phyloP scores from a whole-genome alignment of 441 rosid genomes.

The Aquilaria agallochum region DNA sequence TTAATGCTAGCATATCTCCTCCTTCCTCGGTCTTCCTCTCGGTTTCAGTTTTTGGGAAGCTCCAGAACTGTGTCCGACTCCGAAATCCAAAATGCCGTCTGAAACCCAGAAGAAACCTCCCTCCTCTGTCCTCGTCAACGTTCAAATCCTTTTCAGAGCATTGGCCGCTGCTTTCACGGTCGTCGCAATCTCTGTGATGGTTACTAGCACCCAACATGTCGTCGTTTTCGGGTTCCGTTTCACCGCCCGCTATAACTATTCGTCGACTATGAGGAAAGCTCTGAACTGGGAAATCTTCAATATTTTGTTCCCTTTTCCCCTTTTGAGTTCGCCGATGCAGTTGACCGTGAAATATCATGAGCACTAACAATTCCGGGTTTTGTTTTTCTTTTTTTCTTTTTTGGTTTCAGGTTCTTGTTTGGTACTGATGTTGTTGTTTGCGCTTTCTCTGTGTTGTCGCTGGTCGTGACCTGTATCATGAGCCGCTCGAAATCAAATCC shows the following conservation, averaged over 20 bases:
- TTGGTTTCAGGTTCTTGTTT: conserved; percentile 40
- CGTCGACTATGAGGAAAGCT: conserved; percentile 42
- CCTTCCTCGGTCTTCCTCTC: too few relatives aligned
- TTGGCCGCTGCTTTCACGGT: conserved; percentile 35
- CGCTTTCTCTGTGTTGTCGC: conserved; percentile 35
- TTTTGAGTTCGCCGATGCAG: not conserved
- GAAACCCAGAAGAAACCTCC: too few relatives aligned
- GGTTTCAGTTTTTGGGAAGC: too few relatives aligned
- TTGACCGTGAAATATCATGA: not conserved
- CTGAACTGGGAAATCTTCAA: not conserved
- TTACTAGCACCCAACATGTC: conserved; percentile 28
- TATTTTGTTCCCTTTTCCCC: not conserved
- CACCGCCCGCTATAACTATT: conserved; percentile 31
- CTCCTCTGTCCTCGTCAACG: conserved; percentile 9
- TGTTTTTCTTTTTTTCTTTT: not conserved
- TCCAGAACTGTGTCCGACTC: too few relatives aligned
- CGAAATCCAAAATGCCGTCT: too few relatives aligned
- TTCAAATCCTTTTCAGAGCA: conserved; percentile 34
- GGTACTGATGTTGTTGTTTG: conserved; percentile 33
- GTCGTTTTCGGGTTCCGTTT: conserved; percentile 20
- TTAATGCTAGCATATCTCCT: too few relatives aligned
- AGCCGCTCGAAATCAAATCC: conserved; percentile 21
- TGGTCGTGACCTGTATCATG: conserved; percentile 25
- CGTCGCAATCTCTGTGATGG: conserved; percentile 35
- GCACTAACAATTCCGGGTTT: not conserved